phyloP scores from a whole-genome alignment of 2,329 filamentous ascomycete species.

The Decorospora gaudefroyi region DNA sequence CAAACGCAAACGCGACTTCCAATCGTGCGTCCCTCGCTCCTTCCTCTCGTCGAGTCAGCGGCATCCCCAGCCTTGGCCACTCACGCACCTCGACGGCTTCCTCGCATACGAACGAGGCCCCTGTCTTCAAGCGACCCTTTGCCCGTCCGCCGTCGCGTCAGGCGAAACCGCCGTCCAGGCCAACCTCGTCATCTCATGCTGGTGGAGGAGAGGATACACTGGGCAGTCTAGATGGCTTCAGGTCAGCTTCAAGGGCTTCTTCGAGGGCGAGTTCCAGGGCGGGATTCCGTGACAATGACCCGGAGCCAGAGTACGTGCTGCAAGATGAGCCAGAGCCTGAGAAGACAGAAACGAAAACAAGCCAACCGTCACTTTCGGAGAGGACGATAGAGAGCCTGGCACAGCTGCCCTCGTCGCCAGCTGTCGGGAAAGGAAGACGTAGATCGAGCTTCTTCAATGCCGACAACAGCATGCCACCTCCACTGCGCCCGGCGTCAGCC shows the following conservation, averaged over 20 bases:
- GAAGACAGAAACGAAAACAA: conserved; percentile 42
- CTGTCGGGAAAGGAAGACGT: conserved; percentile 60
- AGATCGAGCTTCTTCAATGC: conserved; percentile 73
- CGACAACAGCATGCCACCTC: conserved; percentile 63
- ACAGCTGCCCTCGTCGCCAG: conserved; percentile 75
- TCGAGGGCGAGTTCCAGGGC: conserved; percentile 46
- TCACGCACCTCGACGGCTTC: conserved; percentile 16
- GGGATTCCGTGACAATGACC: conserved; percentile 43
- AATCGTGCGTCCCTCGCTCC: conserved; percentile 32
- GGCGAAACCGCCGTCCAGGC: conserved; percentile 25
- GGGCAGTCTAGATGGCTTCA: conserved; percentile 51
- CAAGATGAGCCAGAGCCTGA: conserved; percentile 23
- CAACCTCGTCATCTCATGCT: conserved; percentile 14
- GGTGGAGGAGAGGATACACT: conserved; percentile 47
- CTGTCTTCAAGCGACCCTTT: conserved; percentile 47
- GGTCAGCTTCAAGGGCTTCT: conserved; percentile 49
- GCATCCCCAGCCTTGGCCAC: conserved; percentile 25
- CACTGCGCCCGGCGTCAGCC: conserved; percentile 67
- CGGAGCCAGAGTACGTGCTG: conserved; percentile 22
- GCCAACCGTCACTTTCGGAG: conserved; percentile 70
- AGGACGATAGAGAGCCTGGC: conserved; percentile 84
- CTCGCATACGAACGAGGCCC: conserved; percentile 24
- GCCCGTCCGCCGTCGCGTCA: conserved; percentile 45
- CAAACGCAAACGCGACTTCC: conserved; percentile 22
- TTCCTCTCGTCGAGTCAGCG: conserved; percentile 29